phyloP scores from a whole-genome alignment of 2,329 filamentous ascomycete species.

The Colletotrichum destructivum region DNA sequence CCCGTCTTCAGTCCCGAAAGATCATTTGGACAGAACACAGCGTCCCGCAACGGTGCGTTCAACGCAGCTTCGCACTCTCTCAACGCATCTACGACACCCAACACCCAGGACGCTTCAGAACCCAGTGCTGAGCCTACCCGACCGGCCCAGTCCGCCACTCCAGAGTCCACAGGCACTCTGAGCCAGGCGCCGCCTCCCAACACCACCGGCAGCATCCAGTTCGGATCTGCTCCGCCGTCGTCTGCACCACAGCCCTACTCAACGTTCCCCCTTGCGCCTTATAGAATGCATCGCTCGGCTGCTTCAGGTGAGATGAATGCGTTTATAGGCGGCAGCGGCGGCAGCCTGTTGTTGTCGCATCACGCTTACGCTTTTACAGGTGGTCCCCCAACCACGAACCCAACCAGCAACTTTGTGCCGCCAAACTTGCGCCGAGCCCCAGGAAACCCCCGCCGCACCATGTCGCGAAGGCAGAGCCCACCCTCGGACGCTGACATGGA shows the following conservation, averaged over 20 bases:
- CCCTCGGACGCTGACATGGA: slow-evolving; percentile 29
- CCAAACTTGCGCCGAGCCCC: slow-evolving; percentile 24
- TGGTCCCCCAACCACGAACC: slow-evolving; percentile 8
- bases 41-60: slow-evolving; percentile 6
- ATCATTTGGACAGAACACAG: slow-evolving; percentile 14
- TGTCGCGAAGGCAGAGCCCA: slow-evolving; percentile 31
- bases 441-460: slow-evolving; percentile 11
- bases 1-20: slow-evolving; percentile 18
- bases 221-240: slow-evolving; percentile 39
- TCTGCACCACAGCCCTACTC: slow-evolving; percentile 19
- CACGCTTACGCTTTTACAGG: slow-evolving; percentile 11
- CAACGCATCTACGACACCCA: neutral
- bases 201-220: slow-evolving; percentile 37
- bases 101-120: slow-evolving; percentile 1
- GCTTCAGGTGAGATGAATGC: slow-evolving; percentile 16
- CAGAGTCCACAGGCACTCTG: slow-evolving; percentile 9
- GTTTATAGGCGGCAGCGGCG: neutral
- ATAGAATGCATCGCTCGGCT: slow-evolving; percentile 9
- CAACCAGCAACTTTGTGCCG: slow-evolving; percentile 2
- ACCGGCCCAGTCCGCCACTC: neutral
- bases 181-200: slow-evolving; percentile 18
- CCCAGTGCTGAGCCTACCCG: neutral
- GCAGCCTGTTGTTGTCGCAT: too few relatives aligned
- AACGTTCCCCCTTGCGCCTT: slow-evolving; percentile 13
- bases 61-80: slow-evolving; percentile 6